Percentiles rank a stretch among this genome's conserved stretches.
Evolutionary conservation across 2,329 filamentous ascomycete genomes (phyloP).

Genomic region (Seiridium cupressi): DNA sequence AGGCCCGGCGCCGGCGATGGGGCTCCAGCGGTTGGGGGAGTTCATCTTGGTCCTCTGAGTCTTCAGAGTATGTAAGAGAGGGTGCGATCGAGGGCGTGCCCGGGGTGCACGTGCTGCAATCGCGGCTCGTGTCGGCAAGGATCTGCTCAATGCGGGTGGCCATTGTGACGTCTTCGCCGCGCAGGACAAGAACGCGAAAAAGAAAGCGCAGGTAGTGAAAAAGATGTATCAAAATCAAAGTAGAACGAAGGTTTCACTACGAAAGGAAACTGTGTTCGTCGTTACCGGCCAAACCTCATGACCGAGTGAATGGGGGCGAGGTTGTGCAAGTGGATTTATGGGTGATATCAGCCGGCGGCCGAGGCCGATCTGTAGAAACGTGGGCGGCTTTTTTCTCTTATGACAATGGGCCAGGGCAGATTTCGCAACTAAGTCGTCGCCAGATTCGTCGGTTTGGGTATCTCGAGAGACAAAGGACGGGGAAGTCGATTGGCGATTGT

Average conservation of each 20-base stretch:
- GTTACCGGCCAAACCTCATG: background rate
- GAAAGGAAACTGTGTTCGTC: background rate
- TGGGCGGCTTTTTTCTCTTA: background rate
- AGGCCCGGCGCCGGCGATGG: slow-evolving; percentile 60
- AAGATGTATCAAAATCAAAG: background rate
- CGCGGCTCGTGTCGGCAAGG: slow-evolving; percentile 36
- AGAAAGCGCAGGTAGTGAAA: background rate
- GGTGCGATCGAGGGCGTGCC: slow-evolving; percentile 51
- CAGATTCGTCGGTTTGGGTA: background rate
- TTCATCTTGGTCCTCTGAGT: slow-evolving; percentile 58
- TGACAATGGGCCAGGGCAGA: background rate
- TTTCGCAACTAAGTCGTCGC: background rate
- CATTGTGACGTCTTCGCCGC: slow-evolving; percentile 23
- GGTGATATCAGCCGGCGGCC: background rate
- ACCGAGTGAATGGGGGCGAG: background rate
- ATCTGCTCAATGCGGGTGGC: slow-evolving; percentile 34
- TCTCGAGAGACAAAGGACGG: background rate
- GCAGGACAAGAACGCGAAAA: background rate
- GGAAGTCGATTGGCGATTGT: background rate
- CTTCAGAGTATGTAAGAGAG: slow-evolving; percentile 62
- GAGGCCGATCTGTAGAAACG: background rate
- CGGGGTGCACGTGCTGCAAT: slow-evolving; percentile 44
- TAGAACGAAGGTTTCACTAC: slow-evolving; percentile 6
- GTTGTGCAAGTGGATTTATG: background rate
- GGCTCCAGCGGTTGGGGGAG: slow-evolving; percentile 42